Base-by-base conservation (phyloP, 345 rosid species). In the Gossypium longicalyx region DNA sequence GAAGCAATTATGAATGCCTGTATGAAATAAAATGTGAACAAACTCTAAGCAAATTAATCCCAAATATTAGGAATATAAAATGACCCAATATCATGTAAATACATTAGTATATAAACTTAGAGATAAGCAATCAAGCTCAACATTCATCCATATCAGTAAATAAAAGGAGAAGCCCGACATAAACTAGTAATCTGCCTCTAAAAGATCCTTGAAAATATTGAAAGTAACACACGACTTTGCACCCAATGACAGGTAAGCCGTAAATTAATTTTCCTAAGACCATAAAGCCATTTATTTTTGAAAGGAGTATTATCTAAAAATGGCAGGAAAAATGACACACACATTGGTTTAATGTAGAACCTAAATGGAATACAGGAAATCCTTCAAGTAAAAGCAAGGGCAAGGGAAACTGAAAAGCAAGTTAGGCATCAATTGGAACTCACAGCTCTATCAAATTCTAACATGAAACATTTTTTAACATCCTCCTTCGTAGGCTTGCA, bases 1-100 rank as follows among this genome's bases (percentile, higher is more conserved):
- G 99, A 93, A 78, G 98, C 99, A 87, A 91, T 95, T 75, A 95
- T 93, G 85, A 95, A 95, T 61, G 98, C 99, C 99, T 95, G 90
- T 73, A 74, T 77, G 74, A 25, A 77, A 77, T 78, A 70, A 34
- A 72, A 75, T 15, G 79, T 45, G 48, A 79, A 75, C 67, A 69
- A 66, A 63, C 19, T 15, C 67, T 83, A 45, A 71, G 77, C 61
- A 61, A 49, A 64, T 76, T 66, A 29, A 48, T 61, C 53, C 29
- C 67, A 68, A 44, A 72, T 16, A 20, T 41, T 17, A 27, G 45
- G 22, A 68, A n/a, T 5, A 69, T 57, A 58, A 58, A 58, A 58
- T 20, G 62, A 58, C 62, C 62, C 62, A 58, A 12, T 59, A 22
- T 23, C 12, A 57, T 57, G 62, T 57, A 22, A 54, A 54, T 19